Evolutionary conservation across 345 rosid species (phyloP).

Genomic region (Sapria himalayana): DNA sequence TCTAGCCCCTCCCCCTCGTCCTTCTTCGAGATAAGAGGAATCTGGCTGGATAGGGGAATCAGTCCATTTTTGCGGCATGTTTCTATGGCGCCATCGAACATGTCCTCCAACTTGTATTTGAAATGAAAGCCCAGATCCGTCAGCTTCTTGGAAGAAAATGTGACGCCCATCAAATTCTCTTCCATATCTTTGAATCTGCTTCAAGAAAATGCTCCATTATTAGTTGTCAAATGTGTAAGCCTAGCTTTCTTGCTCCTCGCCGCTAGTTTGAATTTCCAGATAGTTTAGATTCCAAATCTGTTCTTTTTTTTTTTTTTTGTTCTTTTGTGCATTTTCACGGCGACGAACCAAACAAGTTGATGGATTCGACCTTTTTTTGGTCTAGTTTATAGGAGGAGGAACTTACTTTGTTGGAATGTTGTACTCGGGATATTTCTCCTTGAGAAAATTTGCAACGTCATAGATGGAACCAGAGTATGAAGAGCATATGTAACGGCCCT

Average conservation of each 20-base stretch:
- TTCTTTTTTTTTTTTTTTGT: no score
- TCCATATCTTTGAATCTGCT: slow-evolving; percentile 47
- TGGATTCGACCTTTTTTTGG: no score
- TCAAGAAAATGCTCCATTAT: no score
- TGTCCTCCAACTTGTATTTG: slow-evolving; percentile 56
- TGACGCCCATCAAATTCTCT: slow-evolving; percentile 20
- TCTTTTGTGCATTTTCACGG: no score
- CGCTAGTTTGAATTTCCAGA: no score
- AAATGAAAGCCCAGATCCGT: slow-evolving; percentile 48
- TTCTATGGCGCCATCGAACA: slow-evolving; percentile 52
- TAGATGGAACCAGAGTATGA: slow-evolving; percentile 39
- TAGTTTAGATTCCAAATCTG: no score
- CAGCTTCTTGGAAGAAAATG: slow-evolving; percentile 48
- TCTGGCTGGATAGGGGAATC: slow-evolving; percentile 18
- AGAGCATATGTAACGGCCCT: slow-evolving; percentile 74
- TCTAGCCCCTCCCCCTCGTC: not conserved
- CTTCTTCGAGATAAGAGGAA: not conserved
- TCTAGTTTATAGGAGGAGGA: no score
- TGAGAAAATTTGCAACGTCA: slow-evolving; percentile 28
- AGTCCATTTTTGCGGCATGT: slow-evolving; percentile 46
- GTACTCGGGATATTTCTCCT: slow-evolving; percentile 41
- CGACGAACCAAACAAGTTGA: no score
- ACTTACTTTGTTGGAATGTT: slow-evolving; percentile 41
- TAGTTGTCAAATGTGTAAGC: no score
- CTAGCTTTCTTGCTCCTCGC: no score